phyloP scores from a whole-genome alignment of 805 yeast genomes.

The Saccharomycopsis lassenensis region DNA sequence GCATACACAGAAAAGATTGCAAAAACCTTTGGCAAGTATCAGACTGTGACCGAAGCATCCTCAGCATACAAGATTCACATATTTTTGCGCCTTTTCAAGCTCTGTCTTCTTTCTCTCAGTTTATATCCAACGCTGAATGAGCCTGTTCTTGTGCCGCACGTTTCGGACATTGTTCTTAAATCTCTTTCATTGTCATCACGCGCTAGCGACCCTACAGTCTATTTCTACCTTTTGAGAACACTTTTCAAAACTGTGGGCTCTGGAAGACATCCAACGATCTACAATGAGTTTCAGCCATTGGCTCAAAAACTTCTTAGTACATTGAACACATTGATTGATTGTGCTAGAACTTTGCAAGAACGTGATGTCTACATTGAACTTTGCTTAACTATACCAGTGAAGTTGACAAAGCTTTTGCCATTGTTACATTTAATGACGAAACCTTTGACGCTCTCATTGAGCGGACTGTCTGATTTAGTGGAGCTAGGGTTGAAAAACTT shows the following conservation, averaged over 20 bases:
- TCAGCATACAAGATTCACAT: conserved; percentile 75
- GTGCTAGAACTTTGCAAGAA: conserved; percentile 81
- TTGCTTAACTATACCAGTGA: conserved; percentile 91
- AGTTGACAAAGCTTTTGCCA: conserved; percentile 86
- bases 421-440: conserved; percentile 79
- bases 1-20: too few species aligned
- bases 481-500: conserved; percentile 89
- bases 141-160: conserved; percentile 72
- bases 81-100: conserved; percentile 73
- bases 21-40: too few species aligned
- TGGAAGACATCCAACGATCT: conserved; percentile 57
- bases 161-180: conserved; percentile 63
- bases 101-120: conserved; percentile 84
- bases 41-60: too few species aligned
- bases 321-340: conserved; percentile 67
- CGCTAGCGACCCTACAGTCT: conserved; percentile 83
- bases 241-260: conserved; percentile 92
- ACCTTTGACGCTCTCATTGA: conserved; percentile 82
- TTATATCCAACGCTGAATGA: conserved; percentile 66
- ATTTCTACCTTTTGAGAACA: conserved; percentile 79
- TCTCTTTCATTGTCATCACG: conserved; percentile 70
- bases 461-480: conserved; percentile 83
- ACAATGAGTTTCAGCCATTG: conserved; percentile 86
- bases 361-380: conserved; percentile 89
- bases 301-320: conserved; percentile 78